Evolutionary conservation across 1,139 yeast genomes (phyloP), one percentile per base, ranked within the genome.

Genomic region (Ogataea hybrid): DNA sequence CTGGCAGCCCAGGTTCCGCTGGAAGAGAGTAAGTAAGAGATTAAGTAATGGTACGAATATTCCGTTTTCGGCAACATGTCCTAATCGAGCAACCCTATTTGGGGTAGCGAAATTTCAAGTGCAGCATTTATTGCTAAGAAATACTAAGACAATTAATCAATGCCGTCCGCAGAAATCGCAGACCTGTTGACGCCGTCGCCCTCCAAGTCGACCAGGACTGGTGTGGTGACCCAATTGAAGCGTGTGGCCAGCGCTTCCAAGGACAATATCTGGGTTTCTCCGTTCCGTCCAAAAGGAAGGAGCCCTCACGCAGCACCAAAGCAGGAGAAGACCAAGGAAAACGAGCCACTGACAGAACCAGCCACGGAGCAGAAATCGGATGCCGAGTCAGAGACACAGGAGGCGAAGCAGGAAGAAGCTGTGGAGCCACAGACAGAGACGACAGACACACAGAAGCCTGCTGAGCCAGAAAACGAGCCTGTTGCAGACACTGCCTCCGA

Each of bases 261-360:
- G 32, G 48, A 46, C 14, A 61, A 65, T 20, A 57, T 64, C 6
- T 76, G 81, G 81, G 69, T 71, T 10, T 74, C 81, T 6, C 81
- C 81, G 7, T 76, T 76, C 49, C 70, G 81, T 59, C 41, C 48
- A 4, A 22, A 41, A 44, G 25, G 44, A 9, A 40, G 39, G 33
- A 5, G 61, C 42, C 40, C 41, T 38, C 14, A 12, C 32, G 5
- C 39, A 7, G 22, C 25, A 4, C 6, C 28, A 4, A 16, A 23
- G 12, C 23, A 8, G 7, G 27, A 27, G 5, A 32, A 7, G 25
- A 18, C 25, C 11, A 20, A 12, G 17, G 12, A 21, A 21, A 22
- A 28, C 9, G 29, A 23, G 20, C 17, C 12, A 22, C 25, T 27
- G 20, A 22, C 18, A 30, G 35, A 6, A 6, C 18, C 12, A 23